Conservation (phyloP, 805 yeast species). For the Tetrapisispora taiwanensis region DNA sequence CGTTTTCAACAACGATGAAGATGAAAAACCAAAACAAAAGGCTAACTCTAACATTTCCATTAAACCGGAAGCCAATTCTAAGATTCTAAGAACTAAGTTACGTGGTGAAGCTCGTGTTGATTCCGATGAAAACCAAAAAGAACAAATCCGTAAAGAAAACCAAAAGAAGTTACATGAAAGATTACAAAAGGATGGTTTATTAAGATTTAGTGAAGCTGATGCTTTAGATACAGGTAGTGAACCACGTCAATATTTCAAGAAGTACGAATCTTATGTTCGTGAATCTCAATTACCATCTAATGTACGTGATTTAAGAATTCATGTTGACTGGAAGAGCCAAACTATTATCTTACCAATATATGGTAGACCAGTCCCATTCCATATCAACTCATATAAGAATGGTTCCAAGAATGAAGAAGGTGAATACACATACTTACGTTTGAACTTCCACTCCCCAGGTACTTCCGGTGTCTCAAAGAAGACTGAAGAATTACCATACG, state of each 20-base stretch:
- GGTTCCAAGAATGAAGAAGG: slow-evolving; percentile 96
- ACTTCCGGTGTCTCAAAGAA: slow-evolving; percentile 54
- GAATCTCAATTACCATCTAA: slow-evolving; percentile 83
- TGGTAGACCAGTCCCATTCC: slow-evolving; percentile 97
- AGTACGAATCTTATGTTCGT: slow-evolving; percentile 87
- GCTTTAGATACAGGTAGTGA: slow-evolving; percentile 45
- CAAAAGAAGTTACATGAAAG: slow-evolving; percentile 77
- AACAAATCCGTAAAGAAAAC: slow-evolving; percentile 68
- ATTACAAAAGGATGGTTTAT: slow-evolving; percentile 77
- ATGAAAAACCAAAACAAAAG: slow-evolving; percentile 32
- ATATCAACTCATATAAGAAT: slow-evolving; percentile 84
- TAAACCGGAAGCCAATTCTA: slow-evolving; percentile 36
- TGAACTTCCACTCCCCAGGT: slow-evolving; percentile 92
- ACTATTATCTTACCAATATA: slow-evolving; percentile 83
- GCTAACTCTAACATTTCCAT: slow-evolving; percentile 30
- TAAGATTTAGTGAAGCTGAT: slow-evolving; percentile 71
- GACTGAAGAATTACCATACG: slow-evolving; percentile 80
- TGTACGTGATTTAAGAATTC: slow-evolving; percentile 75
- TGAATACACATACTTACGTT: slow-evolving; percentile 79
- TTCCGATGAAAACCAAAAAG: slow-evolving; percentile 65
- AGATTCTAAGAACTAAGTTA: slow-evolving; percentile 66
- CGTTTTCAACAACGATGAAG: slow-evolving; percentile 66
- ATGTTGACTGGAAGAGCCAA: slow-evolving; percentile 79
- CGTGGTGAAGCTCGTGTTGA: slow-evolving; percentile 60
- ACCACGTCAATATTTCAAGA: slow-evolving; percentile 57